phyloP scores from a whole-genome alignment of 2,329 filamentous ascomycete genomes.

The Stemphylium beticola region DNA sequence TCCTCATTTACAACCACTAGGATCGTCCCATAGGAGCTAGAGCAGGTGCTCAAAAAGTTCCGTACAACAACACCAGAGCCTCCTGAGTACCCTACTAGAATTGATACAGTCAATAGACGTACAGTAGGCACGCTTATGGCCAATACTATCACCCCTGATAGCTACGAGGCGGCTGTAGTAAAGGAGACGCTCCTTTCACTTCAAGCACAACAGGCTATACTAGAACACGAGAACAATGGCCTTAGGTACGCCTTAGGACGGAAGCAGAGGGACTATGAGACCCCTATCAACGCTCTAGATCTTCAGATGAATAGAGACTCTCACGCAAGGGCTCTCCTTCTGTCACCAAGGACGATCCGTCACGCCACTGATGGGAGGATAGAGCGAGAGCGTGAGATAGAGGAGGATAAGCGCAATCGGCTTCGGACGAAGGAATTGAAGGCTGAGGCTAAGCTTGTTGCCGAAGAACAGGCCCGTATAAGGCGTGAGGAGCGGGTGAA shows the following conservation, averaged over 20 bases:
- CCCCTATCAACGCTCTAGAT: background rate
- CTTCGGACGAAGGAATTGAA: background rate
- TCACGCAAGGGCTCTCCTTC: background rate
- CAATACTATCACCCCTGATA: background rate
- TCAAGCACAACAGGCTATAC: background rate
- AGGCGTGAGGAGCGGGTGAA: background rate
- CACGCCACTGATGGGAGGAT: background rate
- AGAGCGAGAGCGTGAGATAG: background rate
- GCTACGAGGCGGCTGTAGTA: background rate
- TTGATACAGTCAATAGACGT: no score
- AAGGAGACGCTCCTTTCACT: background rate
- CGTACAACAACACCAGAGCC: background rate
- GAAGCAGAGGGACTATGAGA: background rate
- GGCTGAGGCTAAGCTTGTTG: background rate
- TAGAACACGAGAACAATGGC: background rate
- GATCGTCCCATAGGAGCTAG: background rate
- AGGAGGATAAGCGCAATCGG: background rate
- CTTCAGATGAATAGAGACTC: background rate
- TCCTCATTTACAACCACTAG: background rate
- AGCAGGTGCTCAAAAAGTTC: background rate
- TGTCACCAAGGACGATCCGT: background rate
- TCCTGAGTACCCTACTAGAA: background rate
- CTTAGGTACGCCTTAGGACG: background rate
- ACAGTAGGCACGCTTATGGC: no score
- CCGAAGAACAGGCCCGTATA: no score